Evolutionary conservation across 768 basidiomycete species (phyloP).

Genomic region (Trametes gibbosa): DNA sequence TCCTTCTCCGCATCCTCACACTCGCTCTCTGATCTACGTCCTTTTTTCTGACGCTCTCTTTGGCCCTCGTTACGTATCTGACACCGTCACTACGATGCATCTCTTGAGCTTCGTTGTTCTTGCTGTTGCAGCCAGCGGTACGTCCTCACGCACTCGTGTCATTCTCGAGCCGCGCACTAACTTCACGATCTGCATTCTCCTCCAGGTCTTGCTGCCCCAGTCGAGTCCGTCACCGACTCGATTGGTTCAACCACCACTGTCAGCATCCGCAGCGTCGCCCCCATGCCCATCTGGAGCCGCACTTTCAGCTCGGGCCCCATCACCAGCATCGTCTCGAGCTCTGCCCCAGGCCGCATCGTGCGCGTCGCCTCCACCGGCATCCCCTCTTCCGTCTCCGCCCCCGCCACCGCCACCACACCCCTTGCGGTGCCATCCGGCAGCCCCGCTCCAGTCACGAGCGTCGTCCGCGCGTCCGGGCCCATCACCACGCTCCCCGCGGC

Average conservation of each 20-base stretch:
- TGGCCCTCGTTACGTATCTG: background rate
- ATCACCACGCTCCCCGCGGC: background rate
- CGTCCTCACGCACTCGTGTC: background rate
- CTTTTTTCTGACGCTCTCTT: background rate
- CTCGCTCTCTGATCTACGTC: no score
- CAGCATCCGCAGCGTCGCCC: background rate
- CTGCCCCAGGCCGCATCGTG: background rate
- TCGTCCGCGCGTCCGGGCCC: background rate
- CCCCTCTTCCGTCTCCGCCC: background rate
- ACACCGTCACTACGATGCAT: conserved; percentile 1
- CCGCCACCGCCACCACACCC: background rate
- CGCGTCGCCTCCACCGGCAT: background rate
- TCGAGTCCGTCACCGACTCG: background rate
- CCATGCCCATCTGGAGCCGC: no score
- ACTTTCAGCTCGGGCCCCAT: background rate
- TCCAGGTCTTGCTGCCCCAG: background rate
- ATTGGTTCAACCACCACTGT: background rate
- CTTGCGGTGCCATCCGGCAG: background rate
- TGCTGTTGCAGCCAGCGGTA: conserved; percentile 3
- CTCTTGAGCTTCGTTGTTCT: conserved; percentile 3
- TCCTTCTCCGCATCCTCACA: no score
- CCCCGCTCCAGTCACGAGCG: background rate
- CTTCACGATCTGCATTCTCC: background rate
- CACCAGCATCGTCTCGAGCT: background rate
- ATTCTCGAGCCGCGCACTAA: background rate